These are phyloP conservation scores for Pilobolus umbonatus DNA, from an alignment of 192 early-diverging fungal species.

Conservation along the genomic window DNA sequence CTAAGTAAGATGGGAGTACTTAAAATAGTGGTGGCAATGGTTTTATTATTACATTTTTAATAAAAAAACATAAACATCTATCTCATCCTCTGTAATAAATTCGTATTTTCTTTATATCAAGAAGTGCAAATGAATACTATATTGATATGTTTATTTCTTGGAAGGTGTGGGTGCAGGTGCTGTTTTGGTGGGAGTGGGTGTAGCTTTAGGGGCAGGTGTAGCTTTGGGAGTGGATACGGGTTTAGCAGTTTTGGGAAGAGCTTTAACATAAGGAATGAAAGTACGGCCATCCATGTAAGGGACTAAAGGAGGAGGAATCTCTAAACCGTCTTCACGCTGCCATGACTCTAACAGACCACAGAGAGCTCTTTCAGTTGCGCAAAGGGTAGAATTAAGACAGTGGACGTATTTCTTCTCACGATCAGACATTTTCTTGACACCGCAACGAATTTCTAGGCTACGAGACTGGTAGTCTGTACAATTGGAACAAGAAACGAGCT, in stretches of 20 bases:
- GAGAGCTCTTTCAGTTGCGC: slow-evolving; percentile 91
- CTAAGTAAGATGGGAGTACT: background rate
- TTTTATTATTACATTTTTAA: too few species aligned
- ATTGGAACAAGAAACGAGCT: slow-evolving; percentile 98
- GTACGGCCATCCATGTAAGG: slow-evolving; percentile 92
- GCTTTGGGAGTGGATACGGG: too few species aligned
- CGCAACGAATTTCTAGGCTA: slow-evolving; percentile 90
- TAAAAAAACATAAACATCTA: too few species aligned
- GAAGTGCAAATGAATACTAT: too few species aligned
- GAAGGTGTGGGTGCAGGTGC: background rate
- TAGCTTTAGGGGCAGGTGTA: background rate
- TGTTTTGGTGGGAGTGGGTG: background rate
- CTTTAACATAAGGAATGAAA: slow-evolving; percentile 93
- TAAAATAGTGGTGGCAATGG: too few species aligned
- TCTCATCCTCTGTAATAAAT: too few species aligned
- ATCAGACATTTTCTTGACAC: slow-evolving; percentile 95
- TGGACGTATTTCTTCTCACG: slow-evolving; percentile 94
- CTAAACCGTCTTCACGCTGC: slow-evolving; percentile 89
- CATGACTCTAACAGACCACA: slow-evolving; percentile 96
- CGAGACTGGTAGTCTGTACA: slow-evolving; percentile 99
- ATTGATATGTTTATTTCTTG: too few species aligned
- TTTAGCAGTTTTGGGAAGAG: too few species aligned
- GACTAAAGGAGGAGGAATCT: slow-evolving; percentile 78
- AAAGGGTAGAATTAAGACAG: slow-evolving; percentile 95
- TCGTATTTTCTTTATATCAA: too few species aligned